Evolutionary conservation across 345 rosid genomes (phyloP), one percentile per base, ranked within the genome.

Genomic region (Noccaea bulbosa): DNA sequence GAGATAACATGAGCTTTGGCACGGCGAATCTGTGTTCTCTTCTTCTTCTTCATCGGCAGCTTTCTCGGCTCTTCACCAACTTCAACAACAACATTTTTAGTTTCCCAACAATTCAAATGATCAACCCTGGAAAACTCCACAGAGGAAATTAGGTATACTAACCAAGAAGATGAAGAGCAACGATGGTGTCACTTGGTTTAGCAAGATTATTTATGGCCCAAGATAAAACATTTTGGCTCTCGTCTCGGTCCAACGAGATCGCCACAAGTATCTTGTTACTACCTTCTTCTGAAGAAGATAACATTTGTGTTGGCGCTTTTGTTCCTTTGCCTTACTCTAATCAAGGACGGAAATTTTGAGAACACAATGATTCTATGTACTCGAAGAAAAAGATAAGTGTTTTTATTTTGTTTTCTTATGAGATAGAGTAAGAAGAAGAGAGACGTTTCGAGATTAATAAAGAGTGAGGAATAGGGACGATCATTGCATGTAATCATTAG

Each of bases 181-280:
- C 82, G 62, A 93, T 78, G 75, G 69, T 65, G 81, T 91, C 92
- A 67, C 73, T 77, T 14, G 94, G 94, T 48, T 50, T 84, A 81
- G 98, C 98, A 3, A 93, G 77, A 78, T 79, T 77, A n/a, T 77
- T 68, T 78, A 84, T 83, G 51, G 94, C 94, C 98, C 98, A 93
- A 0, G 96, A 85, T 34, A 91, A 80, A 72, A 88, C 86, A 40
- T 80, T 83, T 41, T 79, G 83, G 82, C 90, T 83, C 40, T 79
- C 86, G 24, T 81, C 70, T 20, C 59, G 83, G 79, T 90, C 86
- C 62, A 81, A 81, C 12, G 97, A 73, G 78, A 88, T 84, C 43
- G 87, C 97, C 33, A 91, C 58, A 12, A 93, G 96, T 50, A 93
- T 86, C 59, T 83, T 88, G 15, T 86, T 67, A 66, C 89, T 49